These are phyloP conservation scores for Yamadazyma sp. DNA, from an alignment of 1,139 yeast genomes.

Conservation along the genomic window DNA sequence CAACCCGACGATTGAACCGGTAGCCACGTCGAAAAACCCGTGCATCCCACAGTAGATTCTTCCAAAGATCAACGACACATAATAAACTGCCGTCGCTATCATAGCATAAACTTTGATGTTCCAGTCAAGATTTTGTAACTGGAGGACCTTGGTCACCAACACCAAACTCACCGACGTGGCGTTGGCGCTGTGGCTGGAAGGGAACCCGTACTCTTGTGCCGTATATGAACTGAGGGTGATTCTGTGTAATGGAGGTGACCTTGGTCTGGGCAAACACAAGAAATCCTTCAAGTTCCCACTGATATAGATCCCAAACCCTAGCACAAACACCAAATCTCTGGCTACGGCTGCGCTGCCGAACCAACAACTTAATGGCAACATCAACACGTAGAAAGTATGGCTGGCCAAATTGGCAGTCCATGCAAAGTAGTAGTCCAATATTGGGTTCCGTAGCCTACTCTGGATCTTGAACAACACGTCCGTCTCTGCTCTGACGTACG, in stretches of 20 bases:
- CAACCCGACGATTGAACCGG: conserved; percentile 68
- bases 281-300: conserved; percentile 81
- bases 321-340: conserved; percentile 69
- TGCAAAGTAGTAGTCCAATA: conserved; percentile 76
- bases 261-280: conserved; percentile 88
- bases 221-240: conserved; percentile 89
- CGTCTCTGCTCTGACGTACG: conserved; percentile 68
- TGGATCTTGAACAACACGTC: conserved; percentile 62
- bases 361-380: conserved; percentile 88
- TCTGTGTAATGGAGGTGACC: conserved; percentile 88
- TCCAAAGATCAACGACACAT: conserved; percentile 70
- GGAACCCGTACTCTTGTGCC: conserved; percentile 92
- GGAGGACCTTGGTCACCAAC: conserved; percentile 22
- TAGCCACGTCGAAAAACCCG: conserved; percentile 74
- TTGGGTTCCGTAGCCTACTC: conserved; percentile 43
- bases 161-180: conserved; percentile 77
- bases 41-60: conserved; percentile 97
- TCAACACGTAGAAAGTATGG: conserved; percentile 88
- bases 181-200: conserved; percentile 90
- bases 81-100: conserved; percentile 37
- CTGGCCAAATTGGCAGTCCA: conserved; percentile 89
- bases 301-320: conserved; percentile 83
- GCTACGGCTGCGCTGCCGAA: conserved; percentile 63
- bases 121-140: conserved; percentile 10
- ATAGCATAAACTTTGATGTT: conserved; percentile 23